A percentile compares a stretch with the other conserved stretches of the same genome.
Evolutionary conservation across 2,329 filamentous ascomycete species (phyloP).

Genomic region (Anthostomella pinea): DNA sequence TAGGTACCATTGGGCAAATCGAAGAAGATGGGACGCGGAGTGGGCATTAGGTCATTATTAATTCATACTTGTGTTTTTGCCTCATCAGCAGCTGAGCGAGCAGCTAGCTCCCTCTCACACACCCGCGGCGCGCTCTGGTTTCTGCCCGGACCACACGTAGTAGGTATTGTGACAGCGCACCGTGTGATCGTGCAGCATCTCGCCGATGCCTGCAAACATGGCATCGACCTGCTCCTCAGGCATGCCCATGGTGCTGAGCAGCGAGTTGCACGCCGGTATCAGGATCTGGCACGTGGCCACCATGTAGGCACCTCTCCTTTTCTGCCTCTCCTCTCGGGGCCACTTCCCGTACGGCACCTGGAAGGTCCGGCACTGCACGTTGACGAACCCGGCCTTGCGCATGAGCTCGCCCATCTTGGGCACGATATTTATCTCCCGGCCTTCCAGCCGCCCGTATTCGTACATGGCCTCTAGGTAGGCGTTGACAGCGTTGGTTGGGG

Average conservation of each 20-base stretch:
- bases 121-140: slow-evolving; percentile 5
- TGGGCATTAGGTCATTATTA: no score
- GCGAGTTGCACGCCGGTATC: slow-evolving; percentile 11
- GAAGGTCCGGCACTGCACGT: slow-evolving; percentile 37
- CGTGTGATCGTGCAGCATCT: slow-evolving; percentile 14
- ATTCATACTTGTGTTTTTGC: no score
- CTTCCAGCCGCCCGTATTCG: slow-evolving; percentile 28
- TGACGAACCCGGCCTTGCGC: slow-evolving; percentile 37
- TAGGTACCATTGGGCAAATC: no score
- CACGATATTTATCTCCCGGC: slow-evolving; percentile 31
- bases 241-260: slow-evolving; percentile 13
- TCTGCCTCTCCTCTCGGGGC: slow-evolving; percentile 45
- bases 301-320: slow-evolving; percentile 40
- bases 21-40: no score
- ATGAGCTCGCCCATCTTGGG: slow-evolving; percentile 27
- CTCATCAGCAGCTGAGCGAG: no score
- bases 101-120: background rate
- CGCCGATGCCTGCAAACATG: slow-evolving; percentile 12
- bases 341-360: slow-evolving; percentile 48
- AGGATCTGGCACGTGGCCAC: slow-evolving; percentile 16
- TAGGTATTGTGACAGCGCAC: slow-evolving; percentile 17
- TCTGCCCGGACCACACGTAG: slow-evolving; percentile 21
- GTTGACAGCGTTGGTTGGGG: slow-evolving; percentile 24
- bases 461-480: slow-evolving; percentile 29
- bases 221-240: slow-evolving; percentile 14